Base-by-base conservation (phyloP, 805 yeast species). In the Candida namnaoensis region DNA sequence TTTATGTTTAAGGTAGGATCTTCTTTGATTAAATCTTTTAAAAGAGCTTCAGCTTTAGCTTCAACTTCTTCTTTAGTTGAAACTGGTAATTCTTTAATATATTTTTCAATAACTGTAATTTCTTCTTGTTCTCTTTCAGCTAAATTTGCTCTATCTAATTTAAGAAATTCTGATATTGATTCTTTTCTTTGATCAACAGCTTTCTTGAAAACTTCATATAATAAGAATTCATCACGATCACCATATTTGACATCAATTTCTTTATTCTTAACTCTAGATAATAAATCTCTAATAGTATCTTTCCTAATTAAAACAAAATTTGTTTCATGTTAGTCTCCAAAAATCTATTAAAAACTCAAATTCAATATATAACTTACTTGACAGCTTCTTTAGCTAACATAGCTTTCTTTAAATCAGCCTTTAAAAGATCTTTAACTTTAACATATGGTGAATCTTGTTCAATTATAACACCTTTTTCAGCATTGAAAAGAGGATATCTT, bases 71-170 rank as follows among this genome's bases (percentile, higher is more conserved):
- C 74, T 32, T 64, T 66, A 4, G 74, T 59, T 1, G 81, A 71
- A 14, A 76, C 71, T 8, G 78, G 76, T 23, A 79, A 55, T 27
- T 57, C 49, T 1, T 44, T 38, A 37, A 69, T 50, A 39, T 76
- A 69, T 13, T 53, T 48, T 26, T 68, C 48, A 35, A 80, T 65
- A 32, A 76, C 53, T 0, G 46, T 56, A 27, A 69, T 50, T 56
- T 79, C 82, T 15, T 57, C 53, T 23, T 55, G 49, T 57, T 80
- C 86, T 41, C 68, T 69, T n/a, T 66, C 71, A 1, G 70, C 80
- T 44, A 79, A 58, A 45, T 80, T 85, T 3, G 51, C 55, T 47
- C 86, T 68, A 9, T 64, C 56, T 40, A 72, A 72, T 14, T 60
- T 57, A 11, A 49, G 38, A 50, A 71, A 80, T 49, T 76, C 76